Percentiles rank a stretch among this genome's conserved stretches.
phyloP scores from a whole-genome alignment of 169 alveolate species.

The Plasmodium relictum region DNA sequence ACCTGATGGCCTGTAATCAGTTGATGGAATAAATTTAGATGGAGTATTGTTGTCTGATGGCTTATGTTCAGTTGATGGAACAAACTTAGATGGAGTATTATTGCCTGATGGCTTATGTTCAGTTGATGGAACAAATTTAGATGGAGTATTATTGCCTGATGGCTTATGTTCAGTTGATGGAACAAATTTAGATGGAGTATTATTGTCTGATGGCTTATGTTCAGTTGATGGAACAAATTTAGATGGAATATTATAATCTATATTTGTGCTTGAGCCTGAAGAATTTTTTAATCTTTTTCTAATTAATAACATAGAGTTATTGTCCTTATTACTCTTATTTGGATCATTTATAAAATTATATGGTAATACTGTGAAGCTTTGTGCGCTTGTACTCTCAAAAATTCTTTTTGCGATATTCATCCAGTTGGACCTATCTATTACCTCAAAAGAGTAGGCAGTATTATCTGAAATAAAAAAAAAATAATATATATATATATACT shows the following conservation, averaged over 20 bases:
- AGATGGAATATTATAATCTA: not conserved
- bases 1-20: too few relatives aligned
- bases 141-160: too few relatives aligned
- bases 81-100: too few relatives aligned
- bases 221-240: too few relatives aligned
- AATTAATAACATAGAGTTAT: slow-evolving; percentile 34
- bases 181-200: too few relatives aligned
- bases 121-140: too few relatives aligned
- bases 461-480: slow-evolving; percentile 9
- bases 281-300: slow-evolving; percentile 31
- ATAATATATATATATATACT: slow-evolving; percentile 4
- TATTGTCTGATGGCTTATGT: too few relatives aligned
- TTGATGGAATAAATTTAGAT: too few relatives aligned
- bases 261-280: not conserved
- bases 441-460: slow-evolving; percentile 34
- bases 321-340: not conserved
- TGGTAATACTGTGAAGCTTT: slow-evolving; percentile 39
- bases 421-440: slow-evolving; percentile 27
- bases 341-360: slow-evolving; percentile 32
- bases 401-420: slow-evolving; percentile 27
- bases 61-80: too few relatives aligned
- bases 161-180: too few relatives aligned
- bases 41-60: too few relatives aligned
- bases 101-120: too few relatives aligned
- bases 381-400: slow-evolving; percentile 16